These are phyloP conservation scores for Coccomyxa sp. DNA, from an alignment of 139 green algal species.

Conservation along the genomic window DNA sequence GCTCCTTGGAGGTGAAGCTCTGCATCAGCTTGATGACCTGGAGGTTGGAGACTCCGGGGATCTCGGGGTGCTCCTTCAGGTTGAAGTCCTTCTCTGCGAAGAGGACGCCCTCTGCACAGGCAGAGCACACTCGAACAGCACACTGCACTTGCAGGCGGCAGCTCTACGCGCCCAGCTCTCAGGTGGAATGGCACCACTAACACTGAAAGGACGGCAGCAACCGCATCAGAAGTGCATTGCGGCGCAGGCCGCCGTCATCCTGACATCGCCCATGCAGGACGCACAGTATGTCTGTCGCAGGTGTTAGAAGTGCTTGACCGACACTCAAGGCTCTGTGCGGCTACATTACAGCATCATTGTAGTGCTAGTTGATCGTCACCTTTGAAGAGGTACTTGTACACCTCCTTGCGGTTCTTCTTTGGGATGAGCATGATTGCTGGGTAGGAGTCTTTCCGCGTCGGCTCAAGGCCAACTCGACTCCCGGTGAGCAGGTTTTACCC, in stretches of 20 bases:
- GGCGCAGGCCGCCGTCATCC: no score
- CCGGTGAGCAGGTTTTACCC: conserved; percentile 33
- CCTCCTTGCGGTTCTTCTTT: conserved; percentile 96
- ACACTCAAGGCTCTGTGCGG: no score
- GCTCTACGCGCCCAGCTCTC: no score
- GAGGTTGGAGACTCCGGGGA: conserved; percentile 91
- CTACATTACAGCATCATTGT: no score
- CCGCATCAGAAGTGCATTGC: not conserved
- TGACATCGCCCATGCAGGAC: no score
- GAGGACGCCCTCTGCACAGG: conserved; percentile 91
- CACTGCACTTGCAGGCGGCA: no score
- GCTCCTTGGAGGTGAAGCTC: conserved; percentile 94
- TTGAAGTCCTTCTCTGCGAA: conserved; percentile 99
- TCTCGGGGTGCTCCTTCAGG: conserved; percentile 89
- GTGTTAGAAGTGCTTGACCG: no score
- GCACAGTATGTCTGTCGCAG: no score
- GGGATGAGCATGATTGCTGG: conserved; percentile 89
- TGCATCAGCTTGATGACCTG: conserved; percentile 98
- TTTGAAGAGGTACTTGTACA: conserved; percentile 99
- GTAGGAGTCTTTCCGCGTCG: conserved; percentile 71
- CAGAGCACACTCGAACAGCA: no score
- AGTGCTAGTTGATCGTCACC: no score
- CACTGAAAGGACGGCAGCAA: not conserved
- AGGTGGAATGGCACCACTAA: no score
- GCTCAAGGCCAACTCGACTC: conserved; percentile 91